These are phyloP conservation scores for Macroventuria anomochaeta DNA, from an alignment of 2,329 filamentous ascomycete genomes.

Conservation along the genomic window DNA sequence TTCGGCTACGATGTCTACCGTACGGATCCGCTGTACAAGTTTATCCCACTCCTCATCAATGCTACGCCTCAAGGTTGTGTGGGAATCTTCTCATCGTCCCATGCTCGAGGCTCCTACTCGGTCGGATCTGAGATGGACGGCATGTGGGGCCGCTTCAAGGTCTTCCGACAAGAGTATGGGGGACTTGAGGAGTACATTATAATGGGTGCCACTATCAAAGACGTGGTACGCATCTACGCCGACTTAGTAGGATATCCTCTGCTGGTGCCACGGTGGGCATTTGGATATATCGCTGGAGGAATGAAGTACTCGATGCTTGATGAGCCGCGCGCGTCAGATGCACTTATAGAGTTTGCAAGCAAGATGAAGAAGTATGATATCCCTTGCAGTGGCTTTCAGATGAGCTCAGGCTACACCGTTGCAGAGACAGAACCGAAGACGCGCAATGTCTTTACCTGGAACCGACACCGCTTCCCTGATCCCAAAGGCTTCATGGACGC, in stretches of 20 bases:
- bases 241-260: constrained; percentile 71
- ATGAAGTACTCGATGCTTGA: constrained; percentile 67
- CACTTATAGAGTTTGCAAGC: constrained; percentile 65
- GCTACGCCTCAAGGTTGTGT: constrained; percentile 69
- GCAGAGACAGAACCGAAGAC: constrained; percentile 71
- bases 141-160: constrained; percentile 77
- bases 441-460: constrained; percentile 76
- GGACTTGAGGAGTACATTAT: constrained; percentile 75
- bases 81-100: constrained; percentile 71
- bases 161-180: constrained; percentile 74
- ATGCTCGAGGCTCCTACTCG: constrained; percentile 68
- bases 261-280: constrained; percentile 73
- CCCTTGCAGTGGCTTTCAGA: constrained; percentile 73
- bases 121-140: constrained; percentile 77
- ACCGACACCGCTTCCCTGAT: constrained; percentile 71
- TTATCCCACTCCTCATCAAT: constrained; percentile 75
- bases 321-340: constrained; percentile 61
- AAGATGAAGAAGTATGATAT: constrained; percentile 70
- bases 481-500: constrained; percentile 68
- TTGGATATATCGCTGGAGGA: constrained; percentile 75
- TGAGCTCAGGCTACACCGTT: constrained; percentile 76
- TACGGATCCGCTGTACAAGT: constrained; percentile 77
- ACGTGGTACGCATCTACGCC: constrained; percentile 71
- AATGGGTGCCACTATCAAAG: constrained; percentile 68
- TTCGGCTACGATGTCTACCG: constrained; percentile 76